Base-by-base conservation (phyloP, 2,329 filamentous ascomycete species). In the Bipolaris oryzae region DNA sequence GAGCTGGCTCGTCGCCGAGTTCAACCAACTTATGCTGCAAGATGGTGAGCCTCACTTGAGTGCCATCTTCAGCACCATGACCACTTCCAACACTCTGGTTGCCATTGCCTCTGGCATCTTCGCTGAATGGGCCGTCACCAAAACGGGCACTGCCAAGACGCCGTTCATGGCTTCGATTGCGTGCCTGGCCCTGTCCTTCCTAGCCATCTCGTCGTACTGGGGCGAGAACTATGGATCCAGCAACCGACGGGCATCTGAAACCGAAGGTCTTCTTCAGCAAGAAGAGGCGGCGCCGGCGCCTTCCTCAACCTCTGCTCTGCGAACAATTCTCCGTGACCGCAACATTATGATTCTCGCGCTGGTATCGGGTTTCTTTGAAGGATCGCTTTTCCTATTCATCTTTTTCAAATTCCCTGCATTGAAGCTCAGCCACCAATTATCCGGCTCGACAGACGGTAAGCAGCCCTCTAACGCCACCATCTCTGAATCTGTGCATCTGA, bases 1-100 rank as follows among this genome's bases (percentile, higher is more conserved):
- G 69, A 84, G 82, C 63, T 87, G 85, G 84, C 83, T 87, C 77
- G 80, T 87, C 25, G 80, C 82, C 44, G 84, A 87, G 63, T 87
- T 80, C 63, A 80, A 84, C 46, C 74, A 76, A 39, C 73, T 79
- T 39, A 77, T 76, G 11, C 61, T 84, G 7, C 76, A 78, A 25
- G 71, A 79, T n/a, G 72, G 71, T 13, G 75, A 77, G 7, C 70
- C 76, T 7, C 78, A 78, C 38, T 75, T 87, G 28, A 80, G 80
- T 51, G 73, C 76, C 28, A 79, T 87, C 20, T 86, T 85, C 67
- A 83, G 70, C 56, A 82, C 84, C 55, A 87, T 84, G 71, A 81
- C 82, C 46, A 71, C 85, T 13, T 57, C 70, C 7, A 73, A 73
- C 46, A 72, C 69, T 11, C 62, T 69, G 23, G 80, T 84, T 15